Evolutionary conservation across 2,329 filamentous ascomycete genomes (phyloP), one percentile per base, ranked within the genome.

Genomic region (Pseudonectria foliicola): DNA sequence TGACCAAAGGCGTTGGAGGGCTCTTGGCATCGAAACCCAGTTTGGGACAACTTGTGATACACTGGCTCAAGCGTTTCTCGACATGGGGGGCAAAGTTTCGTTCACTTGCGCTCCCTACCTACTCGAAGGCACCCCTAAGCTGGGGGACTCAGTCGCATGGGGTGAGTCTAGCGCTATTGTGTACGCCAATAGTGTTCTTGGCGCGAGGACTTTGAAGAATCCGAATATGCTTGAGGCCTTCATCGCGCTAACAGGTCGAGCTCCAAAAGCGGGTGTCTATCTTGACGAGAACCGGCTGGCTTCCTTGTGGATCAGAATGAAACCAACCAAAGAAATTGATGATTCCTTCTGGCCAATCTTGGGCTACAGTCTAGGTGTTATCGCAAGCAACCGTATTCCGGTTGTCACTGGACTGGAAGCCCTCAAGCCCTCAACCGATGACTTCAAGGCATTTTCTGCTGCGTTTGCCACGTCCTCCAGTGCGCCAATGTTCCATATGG

Each of bases 51-150:
- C 40, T 3, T 37, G 37, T 4, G 37, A 37, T 16, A 29, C 40
- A 2, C 31, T 50, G 7, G 40, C 39, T 0, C 26, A 39, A 1
- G 43, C 47, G 2, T 50, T 38, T 15, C 29, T 31, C 2, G 47
- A 48, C 2, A 50, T 50, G 47, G 47, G 47, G 2, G 47, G 34
- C 1, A 16, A 12, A 0, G 25, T 36, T 0, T 39, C 44, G 0
- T 50, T 48, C 34, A 50, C 46, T 0, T 50, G 47, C 12, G 46
- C 47, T 0, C 46, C 47, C 2, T 50, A 50, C 14, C 44, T 39
- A 4, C 46, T 50, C 0, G 46, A 46, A 0, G 44, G 16, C 14
- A 38, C 43, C 0, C 47, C 47, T 0, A 38, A 42, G 3, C 2
- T 40, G 0, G 47, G 47, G 0, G 47, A 50, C 4, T 32, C 37